These are phyloP conservation scores for Bertia moriformis DNA, from an alignment of 2,329 filamentous ascomycete genomes.

Conservation along the genomic window DNA sequence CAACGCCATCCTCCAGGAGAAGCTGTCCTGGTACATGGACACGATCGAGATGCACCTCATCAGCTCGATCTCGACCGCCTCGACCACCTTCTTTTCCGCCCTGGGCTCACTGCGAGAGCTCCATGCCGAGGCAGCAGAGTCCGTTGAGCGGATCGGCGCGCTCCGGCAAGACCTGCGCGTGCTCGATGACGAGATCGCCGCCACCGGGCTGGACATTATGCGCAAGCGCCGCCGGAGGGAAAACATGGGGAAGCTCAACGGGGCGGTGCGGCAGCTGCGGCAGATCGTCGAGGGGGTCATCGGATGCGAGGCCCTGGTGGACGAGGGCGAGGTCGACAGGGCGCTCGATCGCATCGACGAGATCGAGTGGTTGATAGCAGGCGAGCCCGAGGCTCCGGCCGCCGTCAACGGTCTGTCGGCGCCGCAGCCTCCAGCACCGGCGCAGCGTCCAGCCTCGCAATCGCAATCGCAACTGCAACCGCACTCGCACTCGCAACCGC, in stretches of 20 bases:
- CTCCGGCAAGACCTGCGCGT: slow-evolving; percentile 65
- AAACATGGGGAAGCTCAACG: slow-evolving; percentile 69
- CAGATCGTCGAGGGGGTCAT: slow-evolving; percentile 63
- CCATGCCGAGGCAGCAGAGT: slow-evolving; percentile 82
- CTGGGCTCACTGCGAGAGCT: slow-evolving; percentile 80
- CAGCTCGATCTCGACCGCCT: slow-evolving; percentile 87
- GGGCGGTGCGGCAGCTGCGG: slow-evolving; percentile 70
- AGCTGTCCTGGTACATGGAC: slow-evolving; percentile 99
- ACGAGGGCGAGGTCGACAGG: slow-evolving; percentile 65
- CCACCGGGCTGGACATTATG: slow-evolving; percentile 72
- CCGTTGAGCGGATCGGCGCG: slow-evolving; percentile 71
- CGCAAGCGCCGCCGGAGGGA: slow-evolving; percentile 68
- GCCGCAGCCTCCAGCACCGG: too few relatives aligned
- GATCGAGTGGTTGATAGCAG: slow-evolving; percentile 70
- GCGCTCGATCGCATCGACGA: slow-evolving; percentile 66
- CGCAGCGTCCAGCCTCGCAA: too few relatives aligned
- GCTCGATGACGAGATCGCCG: slow-evolving; percentile 75
- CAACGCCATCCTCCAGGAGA: slow-evolving; percentile 94
- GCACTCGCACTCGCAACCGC: too few relatives aligned
- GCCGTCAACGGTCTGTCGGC: slow-evolving; percentile 11
- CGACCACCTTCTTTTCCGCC: slow-evolving; percentile 89
- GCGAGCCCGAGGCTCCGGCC: slow-evolving; percentile 34
- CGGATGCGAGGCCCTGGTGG: slow-evolving; percentile 66
- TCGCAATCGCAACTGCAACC: slow-evolving; percentile 7
- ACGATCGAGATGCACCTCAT: slow-evolving; percentile 96